Base-by-base conservation (phyloP, 208 protist species). In the Wallacemonas sp. region DNA sequence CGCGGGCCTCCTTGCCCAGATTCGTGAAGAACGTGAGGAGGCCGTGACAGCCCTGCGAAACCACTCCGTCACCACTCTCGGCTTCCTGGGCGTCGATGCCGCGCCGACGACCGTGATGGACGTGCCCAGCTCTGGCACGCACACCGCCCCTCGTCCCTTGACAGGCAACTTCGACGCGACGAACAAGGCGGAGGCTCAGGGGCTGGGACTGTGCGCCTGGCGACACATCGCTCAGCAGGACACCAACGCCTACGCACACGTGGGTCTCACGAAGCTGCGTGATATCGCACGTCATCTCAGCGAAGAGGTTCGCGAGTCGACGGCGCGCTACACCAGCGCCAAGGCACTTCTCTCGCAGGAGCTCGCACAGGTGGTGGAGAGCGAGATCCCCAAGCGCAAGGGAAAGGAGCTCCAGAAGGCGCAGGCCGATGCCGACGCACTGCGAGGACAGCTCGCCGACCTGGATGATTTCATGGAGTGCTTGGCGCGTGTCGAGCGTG, bases 391-490 rank as follows among this genome's bases (percentile, higher is more conserved):
- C 24, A 73, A 77, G 41, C 48, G 60, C 37, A 86, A 85, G 41
- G 85, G 85, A 0, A 83, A 83, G 59, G 88, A 94, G 63, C 66
- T 81, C 24, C 45, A 71, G 30, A 74, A 67, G 36, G 68, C 89
- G 33, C 73, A 83, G 60, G 62, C 69, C 38, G 81, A 86, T 38
- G 70, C 85, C 32, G 81, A 86, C 0, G 83, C 81, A 39, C 27
- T 89, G 55, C 46, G 24, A 27, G n/a, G 55, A 8, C 66, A 78
- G 41, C 41, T 85, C 4, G 36, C 63, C 1, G 53, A 63, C 22
- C 39, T 89, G 65, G 55, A 73, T 38, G 13, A 13, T 0, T 44
- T 70, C 8, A 64, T 79, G 17, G 64, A 53, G 8, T 52, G 55
- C 0, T 44, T 81, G 12, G 32, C 29, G 34, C 15, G 46, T 29